A percentile compares a stretch with the other conserved stretches of the same genome.
These are phyloP conservation scores for Cornus kousa DNA, from an alignment of 148 eudicot species.

Conservation along the genomic window DNA sequence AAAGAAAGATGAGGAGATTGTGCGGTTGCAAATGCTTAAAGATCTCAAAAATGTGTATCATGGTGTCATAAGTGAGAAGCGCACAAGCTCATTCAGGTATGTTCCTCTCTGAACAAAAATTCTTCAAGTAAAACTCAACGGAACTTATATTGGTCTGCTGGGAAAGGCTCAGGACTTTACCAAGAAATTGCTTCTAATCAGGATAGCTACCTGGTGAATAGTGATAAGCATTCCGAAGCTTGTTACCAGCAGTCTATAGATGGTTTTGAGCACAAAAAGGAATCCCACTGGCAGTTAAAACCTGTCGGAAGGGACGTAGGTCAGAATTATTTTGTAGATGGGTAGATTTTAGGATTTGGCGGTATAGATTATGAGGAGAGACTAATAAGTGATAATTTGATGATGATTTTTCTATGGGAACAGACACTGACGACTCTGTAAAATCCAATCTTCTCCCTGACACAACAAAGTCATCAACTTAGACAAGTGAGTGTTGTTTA, in stretches of 20 bases:
- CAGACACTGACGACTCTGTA: constrained; percentile 49
- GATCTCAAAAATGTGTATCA: constrained; percentile 42
- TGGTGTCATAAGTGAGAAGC: constrained; percentile 46
- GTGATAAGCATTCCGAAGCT: too few species aligned
- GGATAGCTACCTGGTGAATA: too few species aligned
- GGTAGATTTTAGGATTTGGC: constrained; percentile 7
- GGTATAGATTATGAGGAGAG: constrained; percentile 21
- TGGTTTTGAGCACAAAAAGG: too few species aligned
- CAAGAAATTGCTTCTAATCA: background rate
- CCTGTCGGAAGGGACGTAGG: constrained; percentile 14
- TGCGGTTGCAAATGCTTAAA: constrained; percentile 36
- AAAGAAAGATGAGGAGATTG: constrained; percentile 56
- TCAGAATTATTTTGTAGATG: constrained; percentile 18
- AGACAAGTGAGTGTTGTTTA: constrained; percentile 42
- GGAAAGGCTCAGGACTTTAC: constrained; percentile 9
- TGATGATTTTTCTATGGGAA: constrained; percentile 36
- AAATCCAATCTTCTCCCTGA: constrained; percentile 30
- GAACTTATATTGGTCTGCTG: constrained; percentile 24
- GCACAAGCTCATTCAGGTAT: constrained; percentile 36
- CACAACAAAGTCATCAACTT: constrained; percentile 28
- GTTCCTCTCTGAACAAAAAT: constrained; percentile 39
- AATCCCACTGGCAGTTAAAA: background rate
- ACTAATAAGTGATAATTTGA: constrained; percentile 43
- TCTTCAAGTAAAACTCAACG: constrained; percentile 23
- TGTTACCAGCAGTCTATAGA: too few species aligned